Percentiles rank a stretch among this genome's conserved stretches.
phyloP scores from a whole-genome alignment of 176 grass and related monocot genomes.

The Avena insularis region DNA sequence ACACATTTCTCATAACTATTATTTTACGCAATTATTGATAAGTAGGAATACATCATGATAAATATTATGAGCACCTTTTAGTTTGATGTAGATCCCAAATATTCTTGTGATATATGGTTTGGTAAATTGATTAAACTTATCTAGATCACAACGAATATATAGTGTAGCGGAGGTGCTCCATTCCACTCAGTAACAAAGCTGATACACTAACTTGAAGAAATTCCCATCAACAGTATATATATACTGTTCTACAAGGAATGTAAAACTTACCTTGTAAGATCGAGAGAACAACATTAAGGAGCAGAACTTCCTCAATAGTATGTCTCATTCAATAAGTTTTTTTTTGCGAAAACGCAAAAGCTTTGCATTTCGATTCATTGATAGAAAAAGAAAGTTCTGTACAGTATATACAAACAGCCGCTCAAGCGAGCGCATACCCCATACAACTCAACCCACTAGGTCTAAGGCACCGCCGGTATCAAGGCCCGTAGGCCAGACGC shows the following conservation, averaged over 20 bases:
- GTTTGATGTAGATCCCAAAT: neutral
- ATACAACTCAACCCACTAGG: too few relatives aligned
- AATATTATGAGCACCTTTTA: neutral
- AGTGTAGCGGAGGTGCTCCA: neutral
- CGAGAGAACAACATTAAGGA: neutral
- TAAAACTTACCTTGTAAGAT: slow-evolving; percentile 10
- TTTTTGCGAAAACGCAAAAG: too few relatives aligned
- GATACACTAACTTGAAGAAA: neutral
- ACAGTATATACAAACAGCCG: too few relatives aligned
- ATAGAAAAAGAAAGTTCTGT: too few relatives aligned
- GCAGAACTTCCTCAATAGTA: slow-evolving; percentile 1
- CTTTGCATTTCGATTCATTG: too few relatives aligned
- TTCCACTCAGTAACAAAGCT: neutral
- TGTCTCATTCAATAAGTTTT: neutral
- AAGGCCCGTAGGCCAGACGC: too few relatives aligned
- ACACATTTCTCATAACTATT: too few relatives aligned
- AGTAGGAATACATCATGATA: neutral
- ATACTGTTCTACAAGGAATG: neutral
- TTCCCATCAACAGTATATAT: neutral
- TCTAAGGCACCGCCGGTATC: too few relatives aligned
- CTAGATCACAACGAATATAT: neutral
- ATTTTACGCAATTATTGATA: neutral
- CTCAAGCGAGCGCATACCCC: too few relatives aligned
- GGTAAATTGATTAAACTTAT: neutral
- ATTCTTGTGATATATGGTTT: neutral